Conservation (phyloP, 2,329 filamentous ascomycete species). For the Colletotrichum sp. region DNA sequence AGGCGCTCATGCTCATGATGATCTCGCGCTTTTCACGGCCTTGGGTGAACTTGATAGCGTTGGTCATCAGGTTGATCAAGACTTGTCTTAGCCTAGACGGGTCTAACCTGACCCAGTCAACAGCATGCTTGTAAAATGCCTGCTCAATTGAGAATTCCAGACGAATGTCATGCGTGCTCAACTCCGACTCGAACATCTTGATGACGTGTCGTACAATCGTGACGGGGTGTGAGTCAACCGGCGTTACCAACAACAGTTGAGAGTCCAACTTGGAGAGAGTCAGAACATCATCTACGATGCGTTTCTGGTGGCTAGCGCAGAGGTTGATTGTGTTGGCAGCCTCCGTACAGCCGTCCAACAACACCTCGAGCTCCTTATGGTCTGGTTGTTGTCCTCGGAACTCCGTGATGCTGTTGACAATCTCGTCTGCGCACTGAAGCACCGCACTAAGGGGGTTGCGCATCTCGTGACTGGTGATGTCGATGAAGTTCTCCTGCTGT, state of each 20-base stretch:
- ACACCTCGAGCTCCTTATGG: slow-evolving; percentile 47
- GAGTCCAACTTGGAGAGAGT: slow-evolving; percentile 75
- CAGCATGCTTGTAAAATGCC: slow-evolving; percentile 66
- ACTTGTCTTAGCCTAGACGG: slow-evolving; percentile 77
- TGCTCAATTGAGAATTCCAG: slow-evolving; percentile 73
- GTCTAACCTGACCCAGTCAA: slow-evolving; percentile 78
- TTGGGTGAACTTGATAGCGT: slow-evolving; percentile 70
- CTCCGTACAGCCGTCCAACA: slow-evolving; percentile 66
- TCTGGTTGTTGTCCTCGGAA: slow-evolving; percentile 37
- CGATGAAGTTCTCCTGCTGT: slow-evolving; percentile 74
- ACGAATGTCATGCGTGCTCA: slow-evolving; percentile 73
- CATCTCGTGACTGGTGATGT: slow-evolving; percentile 79
- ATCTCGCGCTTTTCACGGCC: slow-evolving; percentile 65
- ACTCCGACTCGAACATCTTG: slow-evolving; percentile 81
- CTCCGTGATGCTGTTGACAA: slow-evolving; percentile 54
- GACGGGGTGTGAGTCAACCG: slow-evolving; percentile 72
- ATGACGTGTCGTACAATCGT: slow-evolving; percentile 71
- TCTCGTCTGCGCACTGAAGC: slow-evolving; percentile 78
- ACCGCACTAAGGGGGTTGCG: slow-evolving; percentile 78
- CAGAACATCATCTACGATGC: slow-evolving; percentile 71
- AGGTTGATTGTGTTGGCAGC: slow-evolving; percentile 83
- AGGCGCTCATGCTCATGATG: slow-evolving; percentile 69
- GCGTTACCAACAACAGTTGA: slow-evolving; percentile 72
- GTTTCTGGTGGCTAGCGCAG: slow-evolving; percentile 80
- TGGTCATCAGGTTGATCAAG: slow-evolving; percentile 76